Evolutionary conservation across 1,284 basidiomycete species (phyloP).

Genomic region (Sphagnurus paluster): DNA sequence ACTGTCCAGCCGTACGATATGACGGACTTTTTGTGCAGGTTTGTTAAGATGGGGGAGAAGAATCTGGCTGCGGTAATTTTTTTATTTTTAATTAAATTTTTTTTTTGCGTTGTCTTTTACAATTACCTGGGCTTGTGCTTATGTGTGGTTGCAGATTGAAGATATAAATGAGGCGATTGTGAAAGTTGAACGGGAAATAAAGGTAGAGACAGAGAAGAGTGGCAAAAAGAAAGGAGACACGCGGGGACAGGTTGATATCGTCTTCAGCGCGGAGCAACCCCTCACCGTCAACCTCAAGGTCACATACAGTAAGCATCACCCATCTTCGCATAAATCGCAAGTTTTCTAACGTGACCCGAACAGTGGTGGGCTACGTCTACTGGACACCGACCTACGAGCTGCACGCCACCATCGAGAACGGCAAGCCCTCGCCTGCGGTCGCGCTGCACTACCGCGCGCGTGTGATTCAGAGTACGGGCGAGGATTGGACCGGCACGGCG

Average conservation of each 20-base stretch:
- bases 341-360: background rate
- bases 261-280: conserved; percentile 38
- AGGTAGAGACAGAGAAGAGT: conserved; percentile 31
- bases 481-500: conserved; percentile 53
- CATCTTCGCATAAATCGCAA: background rate
- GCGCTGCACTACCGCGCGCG: conserved; percentile 55
- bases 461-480: conserved; percentile 56
- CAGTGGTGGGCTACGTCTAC: conserved; percentile 50
- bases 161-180: conserved; percentile 42
- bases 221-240: conserved; percentile 35
- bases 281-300: conserved; percentile 44
- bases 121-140: no score
- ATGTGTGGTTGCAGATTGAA: conserved; percentile 14
- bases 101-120: no score
- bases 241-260: conserved; percentile 36
- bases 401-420: conserved; percentile 47
- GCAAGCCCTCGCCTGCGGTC: conserved; percentile 43
- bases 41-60: conserved; percentile 38
- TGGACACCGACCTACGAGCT: conserved; percentile 62
- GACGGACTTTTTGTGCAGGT: conserved; percentile 40
- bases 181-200: conserved; percentile 40
- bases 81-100: no score
- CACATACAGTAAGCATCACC: conserved; percentile 47
- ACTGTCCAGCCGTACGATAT: conserved; percentile 40
- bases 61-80: conserved; percentile 34